Evolutionary conservation across 2,329 filamentous ascomycete genomes (phyloP).

Genomic region (Alternaria arbusti): DNA sequence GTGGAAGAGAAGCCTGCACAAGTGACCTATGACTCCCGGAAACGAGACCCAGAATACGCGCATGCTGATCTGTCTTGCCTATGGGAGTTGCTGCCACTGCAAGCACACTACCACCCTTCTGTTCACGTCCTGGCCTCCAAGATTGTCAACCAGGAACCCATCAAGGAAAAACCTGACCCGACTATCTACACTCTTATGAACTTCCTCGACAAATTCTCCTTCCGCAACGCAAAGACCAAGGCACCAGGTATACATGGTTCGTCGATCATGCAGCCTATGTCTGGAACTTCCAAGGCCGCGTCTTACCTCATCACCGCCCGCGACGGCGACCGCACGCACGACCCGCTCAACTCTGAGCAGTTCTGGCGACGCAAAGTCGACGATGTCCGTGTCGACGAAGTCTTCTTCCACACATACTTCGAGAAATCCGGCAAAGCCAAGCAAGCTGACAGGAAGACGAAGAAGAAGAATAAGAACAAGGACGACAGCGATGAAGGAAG

Average conservation of each 20-base stretch:
- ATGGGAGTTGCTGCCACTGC: slow-evolving; percentile 86
- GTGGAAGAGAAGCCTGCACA: slow-evolving; percentile 20
- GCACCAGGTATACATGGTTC: slow-evolving; percentile 69
- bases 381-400: slow-evolving; percentile 87
- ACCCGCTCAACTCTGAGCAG: slow-evolving; percentile 79
- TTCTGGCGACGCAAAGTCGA: slow-evolving; percentile 94
- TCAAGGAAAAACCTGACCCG: slow-evolving; percentile 87
- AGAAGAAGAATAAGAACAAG: slow-evolving; percentile 56
- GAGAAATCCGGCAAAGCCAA: slow-evolving; percentile 65
- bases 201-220: slow-evolving; percentile 98
- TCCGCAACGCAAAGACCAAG: slow-evolving; percentile 83
- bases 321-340: slow-evolving; percentile 64
- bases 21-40: slow-evolving; percentile 78
- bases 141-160: slow-evolving; percentile 71
- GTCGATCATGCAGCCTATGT: slow-evolving; percentile 96
- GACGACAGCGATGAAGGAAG: slow-evolving; percentile 58
- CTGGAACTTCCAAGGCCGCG: slow-evolving; percentile 64
- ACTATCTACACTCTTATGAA: slow-evolving; percentile 89
- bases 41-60: slow-evolving; percentile 88
- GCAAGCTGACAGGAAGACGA: slow-evolving; percentile 62
- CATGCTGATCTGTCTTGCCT: slow-evolving; percentile 91
- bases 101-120: slow-evolving; percentile 89
- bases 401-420: slow-evolving; percentile 99
- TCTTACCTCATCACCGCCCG: slow-evolving; percentile 68
- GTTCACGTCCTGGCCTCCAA: slow-evolving; percentile 82